phyloP scores from a whole-genome alignment of 73 alveolate species.

The Tetrahymena thermophila region DNA sequence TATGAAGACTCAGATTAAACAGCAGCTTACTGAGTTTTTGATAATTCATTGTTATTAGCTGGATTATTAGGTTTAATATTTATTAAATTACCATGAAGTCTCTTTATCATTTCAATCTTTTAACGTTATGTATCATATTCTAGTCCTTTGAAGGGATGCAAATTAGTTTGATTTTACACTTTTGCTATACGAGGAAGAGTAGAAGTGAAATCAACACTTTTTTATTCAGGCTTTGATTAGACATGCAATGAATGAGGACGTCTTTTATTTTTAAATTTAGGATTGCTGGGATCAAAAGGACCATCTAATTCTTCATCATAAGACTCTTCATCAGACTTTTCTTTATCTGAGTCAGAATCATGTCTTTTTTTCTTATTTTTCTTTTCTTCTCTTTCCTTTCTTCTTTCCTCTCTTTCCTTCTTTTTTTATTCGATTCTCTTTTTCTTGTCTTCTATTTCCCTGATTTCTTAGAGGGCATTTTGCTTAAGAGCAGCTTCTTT shows the following conservation, averaged over 20 bases:
- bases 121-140: not conserved
- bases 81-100: not conserved
- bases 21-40: not conserved
- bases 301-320: not conserved
- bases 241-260: not conserved
- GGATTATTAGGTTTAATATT: not conserved
- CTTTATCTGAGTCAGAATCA: not conserved
- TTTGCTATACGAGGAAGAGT: not conserved
- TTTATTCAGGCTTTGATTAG: not conserved
- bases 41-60: not conserved
- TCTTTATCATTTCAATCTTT: not conserved
- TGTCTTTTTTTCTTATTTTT: not conserved
- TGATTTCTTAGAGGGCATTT: not conserved
- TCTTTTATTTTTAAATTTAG: not conserved
- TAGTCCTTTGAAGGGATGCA: not conserved
- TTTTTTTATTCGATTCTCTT: not conserved
- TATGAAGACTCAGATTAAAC: not conserved
- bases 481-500: not conserved
- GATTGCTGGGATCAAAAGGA: not conserved
- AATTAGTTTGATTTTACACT: not conserved
- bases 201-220: not conserved
- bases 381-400: not conserved
- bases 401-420: not conserved
- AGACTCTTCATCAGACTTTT: not conserved
- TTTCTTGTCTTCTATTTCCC: not conserved